Evolutionary conservation across 1,139 yeast species (phyloP).

Genomic region (Kazachstania sp.): DNA sequence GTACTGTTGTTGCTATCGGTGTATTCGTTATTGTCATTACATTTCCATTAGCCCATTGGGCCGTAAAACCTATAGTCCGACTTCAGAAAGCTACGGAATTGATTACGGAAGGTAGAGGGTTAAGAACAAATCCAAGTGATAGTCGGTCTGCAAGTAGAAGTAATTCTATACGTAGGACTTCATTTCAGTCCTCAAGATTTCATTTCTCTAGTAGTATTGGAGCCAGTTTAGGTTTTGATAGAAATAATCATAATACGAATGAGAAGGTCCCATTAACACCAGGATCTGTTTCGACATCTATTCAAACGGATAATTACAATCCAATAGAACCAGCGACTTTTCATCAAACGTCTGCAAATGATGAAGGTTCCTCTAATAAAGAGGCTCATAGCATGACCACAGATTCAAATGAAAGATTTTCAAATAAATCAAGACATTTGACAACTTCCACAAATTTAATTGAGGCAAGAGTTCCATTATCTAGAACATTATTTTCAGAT

Average conservation of each 20-base stretch:
- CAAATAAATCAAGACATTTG: constrained; percentile 17
- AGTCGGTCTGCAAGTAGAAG: constrained; percentile 14
- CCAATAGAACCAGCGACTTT: not conserved
- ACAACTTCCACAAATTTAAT: constrained; percentile 35
- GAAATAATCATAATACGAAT: constrained; percentile 5
- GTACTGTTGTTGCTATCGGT: constrained; percentile 73
- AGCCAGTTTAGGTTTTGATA: not conserved
- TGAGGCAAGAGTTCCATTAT: constrained; percentile 42
- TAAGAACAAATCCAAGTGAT: constrained; percentile 20
- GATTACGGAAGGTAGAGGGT: constrained; percentile 35
- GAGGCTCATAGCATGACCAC: constrained; percentile 1
- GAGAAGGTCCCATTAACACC: constrained; percentile 2
- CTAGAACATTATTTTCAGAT: constrained; percentile 62
- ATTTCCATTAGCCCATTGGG: constrained; percentile 75
- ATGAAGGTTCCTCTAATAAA: not conserved
- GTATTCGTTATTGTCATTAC: constrained; percentile 66
- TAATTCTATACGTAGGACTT: constrained; percentile 15
- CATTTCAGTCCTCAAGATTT: constrained; percentile 10
- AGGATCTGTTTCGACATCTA: not conserved
- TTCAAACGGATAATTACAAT: not conserved
- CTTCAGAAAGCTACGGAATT: constrained; percentile 79
- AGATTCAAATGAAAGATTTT: constrained; percentile 6
- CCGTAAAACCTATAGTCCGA: constrained; percentile 74
- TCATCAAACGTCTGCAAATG: not conserved
- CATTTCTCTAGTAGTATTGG: not conserved